A percentile compares a stretch with the other conserved stretches of the same genome.
Evolutionary conservation across 257 asterid genomes (phyloP).

Genomic region (Solanum habrochaites): DNA sequence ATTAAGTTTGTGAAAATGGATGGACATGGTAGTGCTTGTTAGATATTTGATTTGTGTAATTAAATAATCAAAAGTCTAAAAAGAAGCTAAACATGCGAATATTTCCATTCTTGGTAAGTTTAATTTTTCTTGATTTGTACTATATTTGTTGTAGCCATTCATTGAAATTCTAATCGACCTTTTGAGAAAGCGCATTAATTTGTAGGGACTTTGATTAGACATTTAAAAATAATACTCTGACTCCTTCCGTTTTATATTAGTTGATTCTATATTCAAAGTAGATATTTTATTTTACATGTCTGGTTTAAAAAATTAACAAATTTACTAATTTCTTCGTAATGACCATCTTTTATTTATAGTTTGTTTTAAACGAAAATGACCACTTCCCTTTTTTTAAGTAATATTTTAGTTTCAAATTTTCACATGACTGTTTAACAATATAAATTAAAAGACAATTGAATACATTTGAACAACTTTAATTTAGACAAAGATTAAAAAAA

Average conservation of each 20-base stretch:
- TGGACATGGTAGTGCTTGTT: not conserved
- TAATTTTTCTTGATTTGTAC: not conserved
- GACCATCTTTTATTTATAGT: too few relatives aligned
- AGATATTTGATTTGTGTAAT: not conserved
- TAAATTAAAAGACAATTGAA: too few relatives aligned
- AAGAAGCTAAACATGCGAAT: not conserved
- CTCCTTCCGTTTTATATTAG: fast-evolving
- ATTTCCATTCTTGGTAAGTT: not conserved
- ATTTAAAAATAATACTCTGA: not conserved
- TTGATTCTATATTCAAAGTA: too few relatives aligned
- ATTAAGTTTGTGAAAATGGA: not conserved
- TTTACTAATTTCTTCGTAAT: not conserved
- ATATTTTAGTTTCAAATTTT: too few relatives aligned
- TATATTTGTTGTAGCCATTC: not conserved
- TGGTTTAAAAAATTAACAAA: not conserved
- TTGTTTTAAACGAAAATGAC: too few relatives aligned
- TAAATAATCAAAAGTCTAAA: not conserved
- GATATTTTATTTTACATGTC: not conserved
- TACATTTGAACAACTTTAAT: too few relatives aligned
- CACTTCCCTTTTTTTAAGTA: too few relatives aligned
- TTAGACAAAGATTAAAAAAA: too few relatives aligned
- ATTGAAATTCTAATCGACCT: not conserved
- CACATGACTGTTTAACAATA: too few relatives aligned
- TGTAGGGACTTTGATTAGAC: not conserved
- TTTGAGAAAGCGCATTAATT: not conserved